Evolutionary conservation across 163 green algal species (phyloP).

Genomic region (Chlorella variabilis): DNA sequence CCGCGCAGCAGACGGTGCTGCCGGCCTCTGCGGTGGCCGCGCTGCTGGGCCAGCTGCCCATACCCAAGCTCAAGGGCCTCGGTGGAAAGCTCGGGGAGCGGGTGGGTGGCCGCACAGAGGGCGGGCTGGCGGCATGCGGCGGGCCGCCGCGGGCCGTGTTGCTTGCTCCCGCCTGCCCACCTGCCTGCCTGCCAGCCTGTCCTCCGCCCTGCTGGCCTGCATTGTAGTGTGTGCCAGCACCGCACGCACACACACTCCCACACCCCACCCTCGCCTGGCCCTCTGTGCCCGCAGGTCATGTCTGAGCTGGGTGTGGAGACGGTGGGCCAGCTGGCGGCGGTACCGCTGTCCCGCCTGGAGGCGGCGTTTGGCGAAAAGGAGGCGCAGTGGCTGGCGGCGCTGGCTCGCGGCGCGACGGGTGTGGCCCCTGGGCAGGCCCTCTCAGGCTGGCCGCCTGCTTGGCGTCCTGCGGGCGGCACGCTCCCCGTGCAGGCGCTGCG

Average conservation of each 20-base stretch:
- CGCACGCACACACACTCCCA: no score
- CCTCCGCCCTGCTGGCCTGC: no score
- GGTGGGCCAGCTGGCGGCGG: slow-evolving; percentile 69
- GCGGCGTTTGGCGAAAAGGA: slow-evolving; percentile 52
- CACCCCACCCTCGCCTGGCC: no score
- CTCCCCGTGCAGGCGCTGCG: no score
- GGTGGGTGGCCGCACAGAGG: slow-evolving; percentile 35
- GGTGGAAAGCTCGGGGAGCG: slow-evolving; percentile 81
- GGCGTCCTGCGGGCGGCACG: no score
- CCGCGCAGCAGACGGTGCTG: slow-evolving; percentile 78
- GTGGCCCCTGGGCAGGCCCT: no score
- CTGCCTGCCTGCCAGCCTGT: no score
- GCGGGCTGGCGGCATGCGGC: no score
- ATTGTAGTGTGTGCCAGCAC: no score
- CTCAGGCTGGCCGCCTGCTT: no score
- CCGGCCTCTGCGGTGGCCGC: slow-evolving; percentile 54
- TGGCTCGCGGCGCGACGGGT: slow-evolving; percentile 61
- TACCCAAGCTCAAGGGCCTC: slow-evolving; percentile 69
- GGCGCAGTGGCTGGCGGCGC: slow-evolving; percentile 52
- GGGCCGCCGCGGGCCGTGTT: no score
- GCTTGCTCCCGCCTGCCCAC: no score
- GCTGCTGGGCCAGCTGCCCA: slow-evolving; percentile 65
- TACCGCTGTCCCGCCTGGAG: slow-evolving; percentile 62
- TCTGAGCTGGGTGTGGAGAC: slow-evolving; percentile 53
- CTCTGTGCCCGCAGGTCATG: slow-evolving; percentile 12